Percentiles rank a stretch among this genome's conserved stretches.
These are phyloP conservation scores for Waltiozyma sp. DNA, from an alignment of 1,139 yeast species.

Conservation along the genomic window DNA sequence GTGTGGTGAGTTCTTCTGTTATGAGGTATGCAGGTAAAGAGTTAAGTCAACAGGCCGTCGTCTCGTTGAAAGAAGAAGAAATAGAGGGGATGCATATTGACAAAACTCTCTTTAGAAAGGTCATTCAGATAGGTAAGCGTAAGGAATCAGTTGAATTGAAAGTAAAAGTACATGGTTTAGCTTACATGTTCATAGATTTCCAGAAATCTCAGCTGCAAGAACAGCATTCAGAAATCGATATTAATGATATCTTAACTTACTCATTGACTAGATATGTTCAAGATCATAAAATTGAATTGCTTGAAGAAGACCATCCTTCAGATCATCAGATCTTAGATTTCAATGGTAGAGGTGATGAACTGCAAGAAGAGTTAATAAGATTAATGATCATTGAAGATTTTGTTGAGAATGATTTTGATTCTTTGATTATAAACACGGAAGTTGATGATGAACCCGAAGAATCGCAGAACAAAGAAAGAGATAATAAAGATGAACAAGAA, in stretches of 20 bases:
- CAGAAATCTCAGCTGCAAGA: conserved; percentile 2
- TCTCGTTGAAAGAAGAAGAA: neutral
- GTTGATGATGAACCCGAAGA: conserved; percentile 1
- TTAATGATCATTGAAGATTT: conserved; percentile 7
- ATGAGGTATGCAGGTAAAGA: neutral
- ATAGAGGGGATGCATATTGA: neutral
- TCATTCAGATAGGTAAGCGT: neutral
- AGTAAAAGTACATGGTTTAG: conserved; percentile 11
- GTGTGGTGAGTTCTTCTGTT: neutral
- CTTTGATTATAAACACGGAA: neutral
- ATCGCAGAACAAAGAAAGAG: neutral
- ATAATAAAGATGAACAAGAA: conserved; percentile 10
- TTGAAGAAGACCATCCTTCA: conserved; percentile 2
- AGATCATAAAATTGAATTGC: neutral
- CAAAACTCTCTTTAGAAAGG: no score
- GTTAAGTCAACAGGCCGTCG: neutral
- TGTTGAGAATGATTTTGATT: conserved; percentile 8
- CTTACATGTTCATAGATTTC: conserved; percentile 9
- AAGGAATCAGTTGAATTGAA: conserved; percentile 17
- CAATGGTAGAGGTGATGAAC: conserved; percentile 9
- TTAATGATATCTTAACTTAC: conserved; percentile 1
- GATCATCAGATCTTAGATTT: conserved; percentile 9
- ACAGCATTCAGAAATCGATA: conserved; percentile 2
- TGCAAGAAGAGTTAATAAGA: conserved; percentile 13
- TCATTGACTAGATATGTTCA: neutral